Evolutionary conservation across 768 basidiomycete genomes (phyloP).

Genomic region (Phaeolepiota aurea): DNA sequence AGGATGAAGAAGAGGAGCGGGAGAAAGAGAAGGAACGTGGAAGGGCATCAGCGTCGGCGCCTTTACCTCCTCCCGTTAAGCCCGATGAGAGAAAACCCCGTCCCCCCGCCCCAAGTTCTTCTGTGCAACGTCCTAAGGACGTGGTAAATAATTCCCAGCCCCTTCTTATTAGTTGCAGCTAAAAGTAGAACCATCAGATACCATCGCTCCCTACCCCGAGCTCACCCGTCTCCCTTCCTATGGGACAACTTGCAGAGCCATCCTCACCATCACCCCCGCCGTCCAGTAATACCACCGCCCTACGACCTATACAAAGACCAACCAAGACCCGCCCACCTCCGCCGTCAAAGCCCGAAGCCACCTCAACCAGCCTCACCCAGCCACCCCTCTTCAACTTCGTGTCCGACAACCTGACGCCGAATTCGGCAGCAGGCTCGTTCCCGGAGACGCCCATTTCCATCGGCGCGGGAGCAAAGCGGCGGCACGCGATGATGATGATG

Average conservation of each 20-base stretch:
- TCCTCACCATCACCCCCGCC: slow-evolving; percentile 26
- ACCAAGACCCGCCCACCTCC: slow-evolving; percentile 13
- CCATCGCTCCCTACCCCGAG: slow-evolving; percentile 21
- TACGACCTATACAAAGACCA: slow-evolving; percentile 14
- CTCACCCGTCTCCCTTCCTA: slow-evolving; percentile 16
- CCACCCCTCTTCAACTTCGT: slow-evolving; percentile 12
- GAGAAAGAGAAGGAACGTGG: slow-evolving; percentile 45
- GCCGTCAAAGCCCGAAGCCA: slow-evolving; percentile 10
- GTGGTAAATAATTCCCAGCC: slow-evolving; percentile 18
- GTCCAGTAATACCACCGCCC: slow-evolving; percentile 15
- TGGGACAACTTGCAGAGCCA: slow-evolving; percentile 15
- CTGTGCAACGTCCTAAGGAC: slow-evolving; percentile 12
- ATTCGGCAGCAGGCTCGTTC: slow-evolving; percentile 16
- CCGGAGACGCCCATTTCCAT: slow-evolving; percentile 32
- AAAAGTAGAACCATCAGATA: slow-evolving; percentile 4
- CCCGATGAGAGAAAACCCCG: slow-evolving; percentile 4
- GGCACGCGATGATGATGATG: slow-evolving; percentile 76
- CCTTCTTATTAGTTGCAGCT: slow-evolving; percentile 1
- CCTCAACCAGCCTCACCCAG: slow-evolving; percentile 9
- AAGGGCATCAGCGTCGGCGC: slow-evolving; percentile 10
- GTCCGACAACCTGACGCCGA: slow-evolving; percentile 12
- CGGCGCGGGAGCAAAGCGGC: slow-evolving; percentile 58
- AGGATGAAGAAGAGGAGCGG: slow-evolving; percentile 72
- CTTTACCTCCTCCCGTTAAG: not conserved
- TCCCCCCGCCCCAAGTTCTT: slow-evolving; percentile 5